Evolutionary conservation across 495 filamentous ascomycete species (phyloP), one percentile per base, ranked within the genome.

Genomic region (Cenococcum geophilum): DNA sequence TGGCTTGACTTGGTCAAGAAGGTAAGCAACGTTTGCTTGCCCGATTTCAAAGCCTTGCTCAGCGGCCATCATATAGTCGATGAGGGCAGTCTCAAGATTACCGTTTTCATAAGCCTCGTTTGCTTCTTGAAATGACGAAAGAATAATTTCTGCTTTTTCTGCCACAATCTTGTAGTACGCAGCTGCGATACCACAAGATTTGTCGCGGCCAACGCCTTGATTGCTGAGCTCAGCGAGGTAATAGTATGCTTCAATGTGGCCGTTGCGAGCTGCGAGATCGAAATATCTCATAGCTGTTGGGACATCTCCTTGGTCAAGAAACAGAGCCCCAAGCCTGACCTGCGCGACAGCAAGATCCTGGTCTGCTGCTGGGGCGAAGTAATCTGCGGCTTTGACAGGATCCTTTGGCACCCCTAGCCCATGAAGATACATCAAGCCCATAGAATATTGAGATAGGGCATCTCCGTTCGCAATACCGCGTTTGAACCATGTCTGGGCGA

Each of bases 31-130:
- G 63, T 99, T 99, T 43, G 90, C 87, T 74, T 99, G 93, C 4
- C 85, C 91, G 62, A 82, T 80, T 71, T 99, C 93, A 67, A 96
- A 96, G 11, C 93, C 93, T 75, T 97, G 95, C 70, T 99, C 93
- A 0, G 93, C 93, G 1, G 91, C 92, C 80, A 92, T 88, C 75
- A 97, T 86, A 62, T 91, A 91, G 25, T 85, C 82, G 14, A 96
- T 79, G 32, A 97, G 77, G 10, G 95, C 93, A 20, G 85, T 77
- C 63, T 97, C 92, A n/a, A 80, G 77, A 65, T 97, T 88, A n/a
- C 91, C 91, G 23, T 82, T 79, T 49, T 91, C 85, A 70, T 87
- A 95, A 0, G 91, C 92, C 34, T 80, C 74, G 65, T 96, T 96
- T 1, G 95, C 88, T 72, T 97, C 92, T 9, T 77, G 76, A 74